Evolutionary conservation across 495 filamentous ascomycete genomes (phyloP), one percentile per base, ranked within the genome.

Genomic region (Penicillium ucsense): DNA sequence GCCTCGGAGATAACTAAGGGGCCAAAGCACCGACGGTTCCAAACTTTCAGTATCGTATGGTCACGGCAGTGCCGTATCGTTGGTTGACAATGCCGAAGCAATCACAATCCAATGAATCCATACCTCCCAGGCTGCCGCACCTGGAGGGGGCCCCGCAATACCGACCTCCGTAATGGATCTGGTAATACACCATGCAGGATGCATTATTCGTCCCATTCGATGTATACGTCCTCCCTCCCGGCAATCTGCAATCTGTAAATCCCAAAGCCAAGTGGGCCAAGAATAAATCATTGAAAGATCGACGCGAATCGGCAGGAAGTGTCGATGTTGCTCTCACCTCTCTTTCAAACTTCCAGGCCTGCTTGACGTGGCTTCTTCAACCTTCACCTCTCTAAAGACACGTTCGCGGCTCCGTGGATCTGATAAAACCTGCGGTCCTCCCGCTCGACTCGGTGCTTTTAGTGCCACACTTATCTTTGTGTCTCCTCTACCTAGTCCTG

Each of bases 241-340:
- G 20, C 20, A 20, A 20, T 20, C 20, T 20, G 20, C 20, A 20
- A 20, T 42, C 41, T 43, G 41, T 31, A 43, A 29, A 2, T 11
- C 29, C 37, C 37, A 4, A 33, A 33, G 41, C 41, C 41, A 43
- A 43, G 41, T 9, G 10, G 41, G 41, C 41, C 41, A 49, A 49
- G 43, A 29, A 9, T n/a, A 29, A 45, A 39, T 32, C 34, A 41
- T 46, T 44, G 27, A 20, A 39, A 28, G 43, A 45, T 45, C 32
- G 43, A 11, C 43, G 43, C 28, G 31, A 45, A 34, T 34, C 43
- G 35, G 32, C 31, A 36, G 4, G 33, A 45, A 12, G n/a, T 9
- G 31, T 7, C 6, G 31, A 31, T 32, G n/a, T 54, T 43, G 42
- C 47, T 45, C 44, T 49, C 31, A 20, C 41, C 32, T 36, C 31